Evolutionary conservation across 768 basidiomycete species (phyloP).

Genomic region (Xanthoconium purpureum): DNA sequence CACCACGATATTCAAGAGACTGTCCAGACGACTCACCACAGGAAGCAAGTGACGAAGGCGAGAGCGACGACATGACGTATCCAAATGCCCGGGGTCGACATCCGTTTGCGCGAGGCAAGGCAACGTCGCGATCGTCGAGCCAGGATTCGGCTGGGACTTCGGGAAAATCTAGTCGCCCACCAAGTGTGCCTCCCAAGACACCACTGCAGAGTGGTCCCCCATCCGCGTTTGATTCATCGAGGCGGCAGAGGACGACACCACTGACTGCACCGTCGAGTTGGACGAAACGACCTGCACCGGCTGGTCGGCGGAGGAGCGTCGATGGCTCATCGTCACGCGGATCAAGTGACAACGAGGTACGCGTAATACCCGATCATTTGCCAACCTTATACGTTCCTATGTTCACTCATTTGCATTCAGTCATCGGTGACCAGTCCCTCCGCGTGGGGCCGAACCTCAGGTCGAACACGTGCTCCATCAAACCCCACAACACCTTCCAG

Average conservation of each 20-base stretch:
- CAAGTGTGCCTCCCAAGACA: conserved; percentile 57
- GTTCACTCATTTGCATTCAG: conserved; percentile 21
- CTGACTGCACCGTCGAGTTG: conserved; percentile 74
- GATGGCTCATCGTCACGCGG: conserved; percentile 49
- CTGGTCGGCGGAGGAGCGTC: conserved; percentile 67
- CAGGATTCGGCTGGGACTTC: conserved; percentile 49
- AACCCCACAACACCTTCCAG: conserved; percentile 52
- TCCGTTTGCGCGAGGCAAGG: conserved; percentile 20
- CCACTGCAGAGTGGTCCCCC: conserved; percentile 37
- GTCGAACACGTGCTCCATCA: conserved; percentile 65
- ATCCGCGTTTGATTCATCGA: conserved; percentile 68
- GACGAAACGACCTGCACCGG: conserved; percentile 65
- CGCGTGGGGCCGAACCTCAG: conserved; percentile 42
- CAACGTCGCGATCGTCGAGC: conserved; percentile 55
- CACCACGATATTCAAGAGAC: conserved; percentile 16
- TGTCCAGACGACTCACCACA: conserved; percentile 35
- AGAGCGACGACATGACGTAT: conserved; percentile 34
- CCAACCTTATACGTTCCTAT: neutral
- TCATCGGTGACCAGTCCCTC: conserved; percentile 39
- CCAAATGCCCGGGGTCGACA: conserved; percentile 40
- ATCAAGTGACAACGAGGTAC: conserved; percentile 72
- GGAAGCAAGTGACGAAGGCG: conserved; percentile 35
- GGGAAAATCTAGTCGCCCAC: conserved; percentile 45
- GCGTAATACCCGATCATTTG: conserved; percentile 15
- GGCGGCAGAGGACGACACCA: conserved; percentile 69